phyloP scores from a whole-genome alignment of 352 stramenopile genomes.

The Lagenidium giganteum region DNA sequence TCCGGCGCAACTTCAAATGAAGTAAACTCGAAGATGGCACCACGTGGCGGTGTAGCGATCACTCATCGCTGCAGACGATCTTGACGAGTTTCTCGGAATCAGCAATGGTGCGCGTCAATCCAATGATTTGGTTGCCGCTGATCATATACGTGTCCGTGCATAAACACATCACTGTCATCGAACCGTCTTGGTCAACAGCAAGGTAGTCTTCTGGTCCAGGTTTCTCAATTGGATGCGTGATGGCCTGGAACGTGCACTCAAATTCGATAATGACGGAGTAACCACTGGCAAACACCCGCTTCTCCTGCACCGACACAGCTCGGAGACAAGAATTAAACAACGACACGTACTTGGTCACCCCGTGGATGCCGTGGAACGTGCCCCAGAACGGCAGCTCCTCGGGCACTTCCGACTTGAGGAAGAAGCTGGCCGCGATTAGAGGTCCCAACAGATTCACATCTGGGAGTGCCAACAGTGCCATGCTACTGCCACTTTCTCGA shows the following conservation, averaged over 20 bases:
- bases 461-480: conserved; percentile 47
- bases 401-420: conserved; percentile 69
- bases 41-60: too few relatives aligned
- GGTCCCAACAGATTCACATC: conserved; percentile 56
- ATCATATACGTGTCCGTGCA: conserved; percentile 79
- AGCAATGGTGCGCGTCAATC: conserved; percentile 71
- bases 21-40: not conserved
- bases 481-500: conserved; percentile 22
- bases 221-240: too few relatives aligned
- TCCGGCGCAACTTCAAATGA: conserved; percentile 37
- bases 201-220: conserved; percentile 7
- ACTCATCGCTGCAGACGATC: conserved; percentile 42
- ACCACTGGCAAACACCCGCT: conserved; percentile 56
- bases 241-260: conserved; percentile 48
- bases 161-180: conserved; percentile 46
- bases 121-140: conserved; percentile 66
- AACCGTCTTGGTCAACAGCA: too few relatives aligned
- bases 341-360: conserved; percentile 66
- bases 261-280: conserved; percentile 81
- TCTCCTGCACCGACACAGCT: conserved; percentile 54
- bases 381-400: conserved; percentile 82
- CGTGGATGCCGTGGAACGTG: conserved; percentile 55
- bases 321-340: conserved; percentile 59
- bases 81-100: conserved; percentile 76
- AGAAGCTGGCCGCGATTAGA: conserved; percentile 58